Percentiles rank a stretch among this genome's conserved stretches.
These are phyloP conservation scores for Trichoderma afroharzianum DNA, from an alignment of 2,329 filamentous ascomycete genomes.

Conservation along the genomic window DNA sequence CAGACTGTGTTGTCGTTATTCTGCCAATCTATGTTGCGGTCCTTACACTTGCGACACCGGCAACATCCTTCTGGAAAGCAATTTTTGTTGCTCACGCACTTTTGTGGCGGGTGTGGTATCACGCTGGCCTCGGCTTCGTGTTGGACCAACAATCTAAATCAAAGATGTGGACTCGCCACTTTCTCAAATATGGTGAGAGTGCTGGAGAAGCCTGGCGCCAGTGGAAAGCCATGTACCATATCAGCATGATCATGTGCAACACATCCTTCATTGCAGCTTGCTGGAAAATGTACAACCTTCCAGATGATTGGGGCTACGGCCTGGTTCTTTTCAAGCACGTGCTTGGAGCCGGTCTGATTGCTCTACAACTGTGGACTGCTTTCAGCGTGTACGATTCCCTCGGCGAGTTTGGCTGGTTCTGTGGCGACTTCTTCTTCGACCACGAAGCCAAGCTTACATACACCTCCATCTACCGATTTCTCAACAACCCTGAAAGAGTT, in stretches of 20 bases:
- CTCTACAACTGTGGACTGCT: conserved; percentile 88
- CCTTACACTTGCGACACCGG: conserved; percentile 72
- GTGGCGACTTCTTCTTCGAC: conserved; percentile 97
- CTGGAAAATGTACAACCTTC: conserved; percentile 95
- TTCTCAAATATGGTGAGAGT: conserved; percentile 92
- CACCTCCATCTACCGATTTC: conserved; percentile 93
- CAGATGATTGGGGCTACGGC: conserved; percentile 82
- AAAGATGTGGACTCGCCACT: conserved; percentile 96
- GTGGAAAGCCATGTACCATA: conserved; percentile 94
- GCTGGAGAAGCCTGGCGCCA: conserved; percentile 92
- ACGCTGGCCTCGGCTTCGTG: conserved; percentile 79
- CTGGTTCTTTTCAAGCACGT: conserved; percentile 83
- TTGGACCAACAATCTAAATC: conserved; percentile 80
- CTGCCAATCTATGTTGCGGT: conserved; percentile 71
- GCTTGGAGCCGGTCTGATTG: conserved; percentile 73
- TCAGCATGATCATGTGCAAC: conserved; percentile 88
- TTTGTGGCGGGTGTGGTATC: conserved; percentile 87
- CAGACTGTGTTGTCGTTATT: conserved; percentile 76
- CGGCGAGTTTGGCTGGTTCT: conserved; percentile 98
- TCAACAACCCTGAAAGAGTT: conserved; percentile 95
- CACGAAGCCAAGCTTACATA: conserved; percentile 86
- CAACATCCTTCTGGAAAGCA: conserved; percentile 69
- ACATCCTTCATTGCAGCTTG: conserved; percentile 83
- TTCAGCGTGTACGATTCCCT: conserved; percentile 92
- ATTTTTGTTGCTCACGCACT: conserved; percentile 79